Evolutionary conservation across 1,284 basidiomycete genomes (phyloP).

Genomic region (Ceratobasidium sp.): DNA sequence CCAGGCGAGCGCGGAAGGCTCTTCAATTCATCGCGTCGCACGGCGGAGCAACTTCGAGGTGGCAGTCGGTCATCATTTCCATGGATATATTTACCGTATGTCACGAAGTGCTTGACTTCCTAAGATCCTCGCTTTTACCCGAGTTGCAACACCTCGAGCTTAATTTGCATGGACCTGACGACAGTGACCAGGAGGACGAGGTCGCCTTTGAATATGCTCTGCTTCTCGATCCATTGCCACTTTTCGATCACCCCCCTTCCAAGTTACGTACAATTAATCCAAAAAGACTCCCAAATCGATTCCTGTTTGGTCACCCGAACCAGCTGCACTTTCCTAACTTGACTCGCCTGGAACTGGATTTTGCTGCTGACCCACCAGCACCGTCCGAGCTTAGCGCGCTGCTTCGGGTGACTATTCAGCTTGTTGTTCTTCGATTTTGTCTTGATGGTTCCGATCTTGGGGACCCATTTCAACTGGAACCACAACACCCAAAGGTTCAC

Average conservation of each 20-base stretch:
- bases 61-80: neutral
- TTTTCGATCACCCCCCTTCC: neutral
- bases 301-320: slow-evolving; percentile 2
- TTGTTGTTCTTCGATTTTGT: neutral
- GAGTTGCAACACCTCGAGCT: slow-evolving; percentile 11
- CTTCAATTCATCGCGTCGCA: slow-evolving; percentile 24
- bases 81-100: slow-evolving; percentile 5
- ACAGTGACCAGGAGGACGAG: neutral
- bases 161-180: neutral
- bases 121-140: neutral
- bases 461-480: neutral
- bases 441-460: neutral
- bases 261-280: neutral
- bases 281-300: neutral
- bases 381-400: slow-evolving; percentile 8
- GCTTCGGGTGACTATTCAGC: neutral
- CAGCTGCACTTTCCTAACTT: neutral
- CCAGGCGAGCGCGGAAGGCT: neutral
- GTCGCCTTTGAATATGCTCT: neutral
- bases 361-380: neutral
- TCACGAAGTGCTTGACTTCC: slow-evolving; percentile 11
- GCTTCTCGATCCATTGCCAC: neutral
- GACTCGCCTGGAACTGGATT: neutral
- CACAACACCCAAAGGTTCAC: neutral
- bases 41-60: slow-evolving; percentile 28